Conservation (phyloP, 192 early-diverging fungal species). For the Entomortierella chlamydospora region DNA sequence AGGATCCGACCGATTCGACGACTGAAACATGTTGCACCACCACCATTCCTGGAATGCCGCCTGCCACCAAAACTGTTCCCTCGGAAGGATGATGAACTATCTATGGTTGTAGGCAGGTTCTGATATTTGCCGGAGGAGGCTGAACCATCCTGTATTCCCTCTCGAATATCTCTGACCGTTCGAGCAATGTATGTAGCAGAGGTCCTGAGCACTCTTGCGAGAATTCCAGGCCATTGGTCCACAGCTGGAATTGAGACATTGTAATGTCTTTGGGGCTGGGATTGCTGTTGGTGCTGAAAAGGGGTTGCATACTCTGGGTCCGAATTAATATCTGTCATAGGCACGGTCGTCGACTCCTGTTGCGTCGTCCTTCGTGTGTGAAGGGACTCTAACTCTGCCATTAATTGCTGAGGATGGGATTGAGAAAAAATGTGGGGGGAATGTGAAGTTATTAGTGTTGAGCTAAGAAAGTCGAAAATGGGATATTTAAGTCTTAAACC, state of each 20-base stretch:
- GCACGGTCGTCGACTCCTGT: background rate
- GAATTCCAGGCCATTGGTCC: conserved; percentile 16
- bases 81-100: no score
- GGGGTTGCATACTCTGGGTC: background rate
- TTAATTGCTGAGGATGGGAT: background rate
- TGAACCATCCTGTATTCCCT: background rate
- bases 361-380: background rate
- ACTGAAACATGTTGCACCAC: background rate
- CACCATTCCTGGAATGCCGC: background rate
- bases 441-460: no score
- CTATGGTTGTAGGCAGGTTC: background rate
- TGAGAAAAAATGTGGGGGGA: no score
- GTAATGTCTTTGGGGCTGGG: conserved; percentile 8
- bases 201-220: background rate
- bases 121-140: no score
- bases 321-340: background rate
- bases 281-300: background rate
- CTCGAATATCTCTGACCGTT: background rate
- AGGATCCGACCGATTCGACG: background rate
- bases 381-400: background rate
- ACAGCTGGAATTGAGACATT: conserved; percentile 20
- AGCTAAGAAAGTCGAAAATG: no score
- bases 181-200: background rate
- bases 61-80: background rate
- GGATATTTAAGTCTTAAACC: no score